Base-by-base conservation (phyloP, 2,329 filamentous ascomycete species). In the Fusarium sp. region DNA sequence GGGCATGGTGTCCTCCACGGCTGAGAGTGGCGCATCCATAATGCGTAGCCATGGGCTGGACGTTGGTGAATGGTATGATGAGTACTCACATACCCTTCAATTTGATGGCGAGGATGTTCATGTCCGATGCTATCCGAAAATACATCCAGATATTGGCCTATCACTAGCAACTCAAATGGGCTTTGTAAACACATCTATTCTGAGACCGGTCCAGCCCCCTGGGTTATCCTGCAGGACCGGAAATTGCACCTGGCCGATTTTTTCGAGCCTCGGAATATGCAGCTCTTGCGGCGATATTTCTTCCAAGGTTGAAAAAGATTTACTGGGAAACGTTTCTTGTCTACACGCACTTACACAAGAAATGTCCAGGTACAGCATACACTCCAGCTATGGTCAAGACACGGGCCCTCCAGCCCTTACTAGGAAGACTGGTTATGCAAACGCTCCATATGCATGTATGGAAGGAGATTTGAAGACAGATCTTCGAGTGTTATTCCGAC, bases 171-270 rank as follows among this genome's bases (percentile, higher is more conserved):
- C 31, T 10, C 16, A 63, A 11, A 45, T 62, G 29, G 58, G 58
- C 6, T 62, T 67, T 3, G 35, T 48, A 10, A 63, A 63, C 22
- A n/a, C 57, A 27, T 61, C 64, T 16, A 48, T 60, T 5, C 27
- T 60, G 18, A 48, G 20, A 4, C 14, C 43, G 1, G 18, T 33
- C 0, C 37, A 63, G 20, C 50, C 58, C 2, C 57, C 58, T 0
- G 45, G 39, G 0, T 14, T 63, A 6, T 24, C 27, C 14, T 67
- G 48, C 27, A 22, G n/a, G 8, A 63, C 64, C 2, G 58, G 58
- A 14, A 67, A 67, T 7, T 67, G 64, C 31, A 67, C 35, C 20
- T 67, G 64, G 64, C 48, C 64, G 2, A 29, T 22, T 2, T 67
- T 54, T 20, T 63, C 58, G 9, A 63, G 48, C 1, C n/a, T 67